Base-by-base conservation (phyloP, 2,329 filamentous ascomycete genomes). In the Madurella mycetomatis region DNA sequence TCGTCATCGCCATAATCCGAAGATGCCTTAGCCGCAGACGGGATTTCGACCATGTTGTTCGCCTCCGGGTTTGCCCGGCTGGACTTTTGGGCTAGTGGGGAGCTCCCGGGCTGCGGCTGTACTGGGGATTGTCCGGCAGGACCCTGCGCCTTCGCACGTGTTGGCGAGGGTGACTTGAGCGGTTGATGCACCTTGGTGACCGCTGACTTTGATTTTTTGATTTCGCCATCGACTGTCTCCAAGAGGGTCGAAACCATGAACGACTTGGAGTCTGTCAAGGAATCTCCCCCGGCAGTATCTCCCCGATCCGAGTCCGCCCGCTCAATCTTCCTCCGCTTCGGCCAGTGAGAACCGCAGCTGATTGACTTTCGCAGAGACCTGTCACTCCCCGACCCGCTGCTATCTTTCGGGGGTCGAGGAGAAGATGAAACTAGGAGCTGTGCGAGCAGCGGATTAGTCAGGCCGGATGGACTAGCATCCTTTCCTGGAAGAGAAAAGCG, bases 371-470 rank as follows among this genome's bases (percentile, higher is more conserved):
- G 79, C 41, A 90, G 69, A 4, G 74, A 75, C 55, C 71, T 73
- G 57, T 72, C 76, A 45, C 72, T 73, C 59, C 71, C 72, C 51
- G 70, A 68, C 34, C 67, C 69, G 41, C 65, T 67, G 1, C 68
- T 68, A 49, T 70, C 69, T 55, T 72, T 83, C 1, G 68, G 72
- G 1, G 83, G 79, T 32, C 84, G 83, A 49, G 86, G 86, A 2
- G 87, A 90, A 4, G 85, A 89, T 0, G 86, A 88, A 2, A 85
- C 77, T 73, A 87, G 82, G 25, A 90, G 73, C 52, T 87, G 81
- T 47, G 82, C 80, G 19, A 89, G 73, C 15, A 79, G 73, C 40
- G 82, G 81, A 61, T 83, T 84, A 41, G 74, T 69, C 42, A 77
- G 69, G 17, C 80, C 79, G 1, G 72, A 68, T 8, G 71, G 67